These are phyloP conservation scores for Ogataea paradorogensis DNA, from an alignment of 805 yeast species.

Conservation along the genomic window DNA sequence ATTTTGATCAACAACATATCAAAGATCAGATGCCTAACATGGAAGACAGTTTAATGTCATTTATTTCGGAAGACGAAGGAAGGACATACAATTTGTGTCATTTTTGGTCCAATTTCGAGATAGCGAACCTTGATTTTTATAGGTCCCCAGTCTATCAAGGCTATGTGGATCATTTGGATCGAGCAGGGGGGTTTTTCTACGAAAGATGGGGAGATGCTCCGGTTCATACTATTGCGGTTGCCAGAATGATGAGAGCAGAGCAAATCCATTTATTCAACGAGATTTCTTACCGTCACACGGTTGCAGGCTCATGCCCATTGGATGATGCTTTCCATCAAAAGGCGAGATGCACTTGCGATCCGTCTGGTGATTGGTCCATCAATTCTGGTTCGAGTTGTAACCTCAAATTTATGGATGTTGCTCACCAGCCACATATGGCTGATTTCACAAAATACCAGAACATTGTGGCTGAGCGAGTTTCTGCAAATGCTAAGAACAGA, in stretches of 20 bases:
- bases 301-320: constrained; percentile 76
- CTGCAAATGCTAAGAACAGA: constrained; percentile 9
- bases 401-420: constrained; percentile 23
- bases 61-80: constrained; percentile 65
- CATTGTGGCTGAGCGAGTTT: constrained; percentile 12
- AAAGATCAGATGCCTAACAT: constrained; percentile 17
- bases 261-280: constrained; percentile 76
- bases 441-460: constrained; percentile 25
- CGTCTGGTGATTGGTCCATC: constrained; percentile 68
- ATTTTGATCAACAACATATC: constrained; percentile 32
- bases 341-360: constrained; percentile 72
- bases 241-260: constrained; percentile 50
- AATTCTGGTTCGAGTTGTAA: constrained; percentile 28
- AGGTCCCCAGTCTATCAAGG: constrained; percentile 53
- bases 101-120: constrained; percentile 79
- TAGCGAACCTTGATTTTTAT: constrained; percentile 67
- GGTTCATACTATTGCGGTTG: constrained; percentile 44
- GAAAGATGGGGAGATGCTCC: constrained; percentile 90
- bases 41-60: constrained; percentile 47
- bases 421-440: constrained; percentile 19
- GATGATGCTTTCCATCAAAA: constrained; percentile 51
- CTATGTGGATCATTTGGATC: constrained; percentile 62
- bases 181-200: constrained; percentile 74
- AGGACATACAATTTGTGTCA: constrained; percentile 69
- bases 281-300: constrained; percentile 78